Percentiles rank a stretch among this genome's conserved stretches.
These are phyloP conservation scores for Lentinula novae-zelandiae DNA, from an alignment of 1,284 basidiomycete genomes.

Conservation along the genomic window DNA sequence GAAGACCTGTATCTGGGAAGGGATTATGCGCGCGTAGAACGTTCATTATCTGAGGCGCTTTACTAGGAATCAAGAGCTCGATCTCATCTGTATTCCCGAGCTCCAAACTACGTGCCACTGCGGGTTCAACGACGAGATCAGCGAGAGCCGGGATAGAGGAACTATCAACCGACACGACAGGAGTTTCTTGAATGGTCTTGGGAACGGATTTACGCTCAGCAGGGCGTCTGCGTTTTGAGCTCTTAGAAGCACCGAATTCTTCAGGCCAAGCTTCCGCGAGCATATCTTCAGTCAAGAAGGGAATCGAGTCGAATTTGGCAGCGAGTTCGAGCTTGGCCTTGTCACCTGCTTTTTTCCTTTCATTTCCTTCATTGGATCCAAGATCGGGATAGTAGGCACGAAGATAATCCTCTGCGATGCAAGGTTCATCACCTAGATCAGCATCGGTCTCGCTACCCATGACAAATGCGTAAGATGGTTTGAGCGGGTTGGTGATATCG, in stretches of 20 bases:
- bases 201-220: not conserved
- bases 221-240: not conserved
- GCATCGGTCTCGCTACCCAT: not conserved
- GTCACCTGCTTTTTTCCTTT: not conserved
- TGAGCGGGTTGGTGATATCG: slow-evolving; percentile 34
- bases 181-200: not conserved
- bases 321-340: slow-evolving; percentile 13
- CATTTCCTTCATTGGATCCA: slow-evolving; percentile 3
- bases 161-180: not conserved
- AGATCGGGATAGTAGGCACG: slow-evolving; percentile 23
- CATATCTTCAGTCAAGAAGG: slow-evolving; percentile 19
- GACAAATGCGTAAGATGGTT: slow-evolving; percentile 32
- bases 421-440: slow-evolving; percentile 1
- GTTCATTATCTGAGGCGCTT: slow-evolving; percentile 17
- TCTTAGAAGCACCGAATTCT: slow-evolving; percentile 17
- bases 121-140: slow-evolving; percentile 24
- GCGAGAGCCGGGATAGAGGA: slow-evolving; percentile 21
- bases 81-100: slow-evolving; percentile 20
- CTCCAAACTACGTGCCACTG: slow-evolving; percentile 23
- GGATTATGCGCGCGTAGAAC: slow-evolving; percentile 18
- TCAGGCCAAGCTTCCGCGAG: slow-evolving; percentile 27
- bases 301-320: slow-evolving; percentile 15
- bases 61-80: slow-evolving; percentile 13
- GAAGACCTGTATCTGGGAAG: slow-evolving; percentile 22
- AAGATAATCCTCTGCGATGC: slow-evolving; percentile 27